Conservation (phyloP, 768 basidiomycete genomes). For the Suillus americanus region DNA sequence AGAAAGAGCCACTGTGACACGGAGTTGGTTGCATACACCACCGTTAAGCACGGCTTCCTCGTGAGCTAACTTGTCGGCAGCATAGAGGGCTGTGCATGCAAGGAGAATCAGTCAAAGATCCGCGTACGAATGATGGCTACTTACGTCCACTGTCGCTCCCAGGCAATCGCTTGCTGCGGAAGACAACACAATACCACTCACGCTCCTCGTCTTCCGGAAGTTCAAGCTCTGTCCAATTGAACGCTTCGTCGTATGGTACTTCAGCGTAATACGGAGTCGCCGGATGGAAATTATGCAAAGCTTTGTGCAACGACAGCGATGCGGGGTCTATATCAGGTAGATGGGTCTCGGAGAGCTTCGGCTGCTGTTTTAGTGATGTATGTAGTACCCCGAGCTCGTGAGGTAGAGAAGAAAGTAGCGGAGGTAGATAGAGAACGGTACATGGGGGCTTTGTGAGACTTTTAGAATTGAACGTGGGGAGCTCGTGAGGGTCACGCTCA, state of each 20-base stretch:
- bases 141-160: constrained; percentile 70
- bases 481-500: constrained; percentile 50
- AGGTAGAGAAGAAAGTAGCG: constrained; percentile 77
- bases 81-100: constrained; percentile 65
- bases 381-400: constrained; percentile 33
- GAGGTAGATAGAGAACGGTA: constrained; percentile 80
- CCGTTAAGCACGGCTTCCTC: constrained; percentile 90
- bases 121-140: constrained; percentile 18
- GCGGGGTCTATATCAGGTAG: constrained; percentile 85
- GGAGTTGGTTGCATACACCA: constrained; percentile 52
- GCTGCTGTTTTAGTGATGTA: constrained; percentile 33
- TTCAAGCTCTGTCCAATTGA: constrained; percentile 81
- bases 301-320: constrained; percentile 83
- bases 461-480: constrained; percentile 50
- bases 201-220: constrained; percentile 72
- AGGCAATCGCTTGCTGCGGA: constrained; percentile 72
- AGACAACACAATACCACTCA: constrained; percentile 93
- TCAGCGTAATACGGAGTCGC: constrained; percentile 58
- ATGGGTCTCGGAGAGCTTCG: constrained; percentile 66
- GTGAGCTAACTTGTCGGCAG: constrained; percentile 84
- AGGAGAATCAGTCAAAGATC: background rate
- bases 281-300: constrained; percentile 76
- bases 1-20: constrained; percentile 6
- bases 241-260: constrained; percentile 68
- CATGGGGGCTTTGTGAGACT: constrained; percentile 35